These are phyloP conservation scores for Carex kokanica DNA, from an alignment of 176 grass and related monocot genomes.

Conservation along the genomic window DNA sequence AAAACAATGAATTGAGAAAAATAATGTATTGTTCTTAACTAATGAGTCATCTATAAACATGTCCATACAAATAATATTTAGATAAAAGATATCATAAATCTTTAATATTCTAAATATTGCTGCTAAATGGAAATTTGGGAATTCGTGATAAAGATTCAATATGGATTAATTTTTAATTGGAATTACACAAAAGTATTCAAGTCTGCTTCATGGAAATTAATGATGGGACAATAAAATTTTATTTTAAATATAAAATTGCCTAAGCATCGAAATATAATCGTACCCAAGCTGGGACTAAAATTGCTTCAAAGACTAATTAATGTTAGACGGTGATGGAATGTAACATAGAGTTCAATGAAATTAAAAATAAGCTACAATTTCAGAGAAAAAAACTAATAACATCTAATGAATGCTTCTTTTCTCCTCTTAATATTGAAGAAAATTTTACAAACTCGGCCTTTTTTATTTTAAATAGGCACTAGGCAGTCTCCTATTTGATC, in stretches of 20 bases:
- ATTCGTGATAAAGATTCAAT: background rate
- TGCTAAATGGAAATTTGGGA: background rate
- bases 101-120: background rate
- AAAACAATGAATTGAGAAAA: background rate
- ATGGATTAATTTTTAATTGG: too few species aligned
- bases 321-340: too few species aligned
- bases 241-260: too few species aligned
- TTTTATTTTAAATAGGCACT: background rate
- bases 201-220: too few species aligned
- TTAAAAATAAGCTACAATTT: too few species aligned
- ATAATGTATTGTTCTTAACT: background rate
- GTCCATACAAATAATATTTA: background rate
- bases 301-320: background rate
- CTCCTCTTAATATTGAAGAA: background rate
- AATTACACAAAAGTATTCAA: too few species aligned
- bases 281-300: too few species aligned
- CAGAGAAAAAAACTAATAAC: background rate
- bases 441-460: background rate
- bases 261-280: too few species aligned
- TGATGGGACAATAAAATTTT: too few species aligned
- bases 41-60: background rate
- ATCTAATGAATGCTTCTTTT: background rate
- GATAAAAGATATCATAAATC: background rate
- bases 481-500: background rate
- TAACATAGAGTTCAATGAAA: too few species aligned